A percentile compares a stretch with the other conserved stretches of the same genome.
phyloP scores from a whole-genome alignment of 768 basidiomycete species.

The Amanita rubescens region DNA sequence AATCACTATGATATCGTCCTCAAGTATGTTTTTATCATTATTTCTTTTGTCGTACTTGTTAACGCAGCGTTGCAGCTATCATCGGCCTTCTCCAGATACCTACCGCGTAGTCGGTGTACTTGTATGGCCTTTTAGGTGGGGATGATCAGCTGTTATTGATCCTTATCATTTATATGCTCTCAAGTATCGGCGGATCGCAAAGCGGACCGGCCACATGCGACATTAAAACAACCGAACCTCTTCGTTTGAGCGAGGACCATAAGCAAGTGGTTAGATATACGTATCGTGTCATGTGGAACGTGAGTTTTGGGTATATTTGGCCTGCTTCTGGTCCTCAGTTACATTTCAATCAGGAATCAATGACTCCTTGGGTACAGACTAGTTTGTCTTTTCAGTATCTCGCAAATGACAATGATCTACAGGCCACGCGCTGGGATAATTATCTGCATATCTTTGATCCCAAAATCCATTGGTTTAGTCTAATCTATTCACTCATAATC shows the following conservation, averaged over 20 bases:
- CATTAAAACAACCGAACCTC: conserved; percentile 28
- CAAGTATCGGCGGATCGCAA: conserved; percentile 60
- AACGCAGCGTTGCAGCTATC: conserved; percentile 50
- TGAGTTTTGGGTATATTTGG: conserved; percentile 26
- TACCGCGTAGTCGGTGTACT: conserved; percentile 89
- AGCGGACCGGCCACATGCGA: conserved; percentile 46
- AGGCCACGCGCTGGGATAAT: conserved; percentile 96
- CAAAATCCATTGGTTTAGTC: conserved; percentile 93
- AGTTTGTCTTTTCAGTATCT: neutral
- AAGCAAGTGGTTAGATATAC: conserved; percentile 72
- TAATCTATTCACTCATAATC: conserved; percentile 89
- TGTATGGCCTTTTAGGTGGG: conserved; percentile 58
- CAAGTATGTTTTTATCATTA: conserved; percentile 35
- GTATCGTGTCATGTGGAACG: conserved; percentile 84
- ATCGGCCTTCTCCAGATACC: conserved; percentile 57
- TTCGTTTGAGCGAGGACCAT: conserved; percentile 54
- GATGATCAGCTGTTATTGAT: neutral
- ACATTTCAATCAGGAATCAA: conserved; percentile 52
- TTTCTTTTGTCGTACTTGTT: conserved; percentile 1
- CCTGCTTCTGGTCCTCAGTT: neutral
- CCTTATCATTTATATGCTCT: neutral
- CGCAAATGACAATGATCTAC: conserved; percentile 3
- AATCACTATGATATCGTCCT: conserved; percentile 91
- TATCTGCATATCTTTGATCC: conserved; percentile 94
- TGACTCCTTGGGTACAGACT: conserved; percentile 66